Evolutionary conservation across 2,329 filamentous ascomycete genomes (phyloP), one percentile per base, ranked within the genome.

Genomic region (Cladosporium velox): DNA sequence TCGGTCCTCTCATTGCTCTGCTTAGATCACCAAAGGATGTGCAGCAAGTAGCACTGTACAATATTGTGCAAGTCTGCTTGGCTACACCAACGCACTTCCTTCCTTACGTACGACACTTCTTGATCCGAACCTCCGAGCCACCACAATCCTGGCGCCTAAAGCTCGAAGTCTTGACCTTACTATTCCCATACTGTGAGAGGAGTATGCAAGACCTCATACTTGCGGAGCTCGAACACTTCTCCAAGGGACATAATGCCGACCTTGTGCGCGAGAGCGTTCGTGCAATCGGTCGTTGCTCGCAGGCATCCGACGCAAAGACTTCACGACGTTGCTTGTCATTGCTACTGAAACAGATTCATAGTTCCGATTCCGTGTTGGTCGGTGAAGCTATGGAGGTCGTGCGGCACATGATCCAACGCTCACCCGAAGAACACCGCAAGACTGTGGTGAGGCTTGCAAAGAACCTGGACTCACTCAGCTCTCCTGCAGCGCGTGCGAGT

Each of bases 381-480:
- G 94, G 93, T 0, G 95, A 98, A 76, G 94, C 93, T 1, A 82
- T 99, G 66, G 97, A 96, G 3, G 95, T 98, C 2, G 95, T 99
- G 68, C 88, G 95, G 2, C 94, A 98, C 77, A 84, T 99, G 60
- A 98, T 99, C 63, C 95, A 99, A 75, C 91, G 96, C 73, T 89
- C 96, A 68, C 92, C 94, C 0, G 81, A 87, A 32, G 88, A 88
- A 3, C 95, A 99, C 75, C 85, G 88, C 12, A 90, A 89, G 51
- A 99, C 95, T 0, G 93, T 98, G 1, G 87, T 98, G 38, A 87
- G 92, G 57, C 81, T 99, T 59, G 95, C 95, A 6, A 95, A 93
- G 78, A 93, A 97, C 68, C 86, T 99, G 2, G 95, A 97, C 74
- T 91, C 90, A 3, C 91, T 93, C 1, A 92, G 91, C 0, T 93